A percentile compares a stretch with the other conserved stretches of the same genome.
Evolutionary conservation across 192 early-diverging fungal species (phyloP).

Genomic region (Podila epigama): DNA sequence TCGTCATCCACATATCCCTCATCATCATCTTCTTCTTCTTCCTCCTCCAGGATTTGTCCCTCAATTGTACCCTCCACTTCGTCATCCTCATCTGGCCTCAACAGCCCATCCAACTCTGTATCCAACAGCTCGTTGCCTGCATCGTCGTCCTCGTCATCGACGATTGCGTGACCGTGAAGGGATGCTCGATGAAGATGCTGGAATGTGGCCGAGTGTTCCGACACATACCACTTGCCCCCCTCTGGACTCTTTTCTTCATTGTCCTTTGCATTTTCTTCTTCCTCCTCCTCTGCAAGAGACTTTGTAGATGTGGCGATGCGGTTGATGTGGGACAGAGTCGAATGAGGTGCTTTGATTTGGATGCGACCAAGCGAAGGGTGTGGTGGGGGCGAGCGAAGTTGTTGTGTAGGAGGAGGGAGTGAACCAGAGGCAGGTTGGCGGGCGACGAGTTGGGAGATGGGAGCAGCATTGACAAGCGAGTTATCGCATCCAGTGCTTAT

Average conservation of each 20-base stretch:
- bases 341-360: background rate
- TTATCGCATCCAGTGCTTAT: background rate
- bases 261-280: too few relatives aligned
- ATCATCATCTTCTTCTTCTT: constrained; percentile 7
- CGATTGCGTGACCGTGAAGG: constrained; percentile 15
- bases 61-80: constrained; percentile 45
- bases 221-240: background rate
- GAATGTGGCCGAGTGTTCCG: constrained; percentile 1
- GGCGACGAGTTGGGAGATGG: constrained; percentile 3
- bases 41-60: constrained; percentile 33
- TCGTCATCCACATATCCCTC: background rate
- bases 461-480: constrained; percentile 7
- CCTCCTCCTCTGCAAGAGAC: too few relatives aligned
- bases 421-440: background rate
- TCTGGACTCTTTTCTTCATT: background rate
- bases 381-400: background rate
- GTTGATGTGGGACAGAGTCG: background rate
- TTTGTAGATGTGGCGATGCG: background rate
- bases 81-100: constrained; percentile 36
- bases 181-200: background rate
- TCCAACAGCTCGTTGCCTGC: constrained; percentile 45
- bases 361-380: background rate
- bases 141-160: constrained; percentile 47
- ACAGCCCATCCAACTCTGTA: constrained; percentile 22
- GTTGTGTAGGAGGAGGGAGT: background rate